Evolutionary conservation across 441 rosid genomes (phyloP), one percentile per base, ranked within the genome.

Genomic region (Populus hybrid): DNA sequence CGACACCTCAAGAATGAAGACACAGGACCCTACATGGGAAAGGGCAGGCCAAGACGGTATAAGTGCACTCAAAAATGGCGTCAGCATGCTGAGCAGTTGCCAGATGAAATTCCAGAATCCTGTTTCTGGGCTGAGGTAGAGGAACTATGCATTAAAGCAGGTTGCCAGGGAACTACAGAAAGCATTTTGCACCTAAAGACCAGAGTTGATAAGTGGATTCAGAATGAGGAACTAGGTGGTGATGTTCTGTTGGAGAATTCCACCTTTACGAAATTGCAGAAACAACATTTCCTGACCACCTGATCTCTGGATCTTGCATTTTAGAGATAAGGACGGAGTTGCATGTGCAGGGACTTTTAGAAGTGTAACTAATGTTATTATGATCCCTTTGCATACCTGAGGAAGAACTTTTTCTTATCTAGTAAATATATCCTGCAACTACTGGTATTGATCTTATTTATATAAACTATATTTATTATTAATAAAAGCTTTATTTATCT

Each of bases 61-160:
- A 87, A 57, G 78, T 86, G 79, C 78, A 84, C 90, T 16, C 97
- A 93, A 67, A 88, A 86, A 80, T 89, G 91, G 90, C 85, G 75
- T 1, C 95, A 94, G 78, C 90, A 93, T 67, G 72, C 72, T 3
- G 32, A 28, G 8, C 61, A 82, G 42, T 74, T 73, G 86, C 64
- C 69, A 0, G 1, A 23, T 2, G 82, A 80, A n/a, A 66, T 76
- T 16, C 73, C 57, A 1, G 90, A 89, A 46, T 84, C 91, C 34
- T 83, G 80, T 80, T 83, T 94, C 61, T 92, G 95, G 97, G 97
- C 94, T 0, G 89, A 90, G 78, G 88, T 90, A 4, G 99, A 93
- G 89, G 99, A 94, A 76, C 92, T 93, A 23, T 28, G 66, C 50
- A 23, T 26, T 34, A 77, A 65, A 76, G 72, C 78, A 10, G 18